phyloP scores from a whole-genome alignment of 2,329 filamentous ascomycete genomes.

The Aspergillus tamarii region DNA sequence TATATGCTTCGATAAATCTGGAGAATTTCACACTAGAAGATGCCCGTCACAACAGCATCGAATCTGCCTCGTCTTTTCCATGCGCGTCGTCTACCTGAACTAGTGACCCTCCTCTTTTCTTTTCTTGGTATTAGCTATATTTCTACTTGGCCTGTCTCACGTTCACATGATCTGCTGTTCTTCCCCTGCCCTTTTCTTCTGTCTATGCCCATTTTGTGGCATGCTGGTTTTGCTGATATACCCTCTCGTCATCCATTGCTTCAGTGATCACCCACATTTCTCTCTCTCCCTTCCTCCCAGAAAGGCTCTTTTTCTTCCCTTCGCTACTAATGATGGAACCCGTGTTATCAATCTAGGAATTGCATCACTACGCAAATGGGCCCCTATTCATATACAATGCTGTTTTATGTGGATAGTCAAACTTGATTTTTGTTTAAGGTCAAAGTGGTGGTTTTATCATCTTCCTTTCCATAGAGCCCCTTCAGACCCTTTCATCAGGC shows the following conservation, averaged over 20 bases:
- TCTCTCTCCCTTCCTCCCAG: too few species aligned
- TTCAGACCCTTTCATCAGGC: not conserved
- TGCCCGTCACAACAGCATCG: not conserved
- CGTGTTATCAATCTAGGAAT: not conserved
- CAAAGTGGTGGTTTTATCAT: not conserved
- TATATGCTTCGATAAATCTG: not conserved
- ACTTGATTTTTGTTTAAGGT: not conserved
- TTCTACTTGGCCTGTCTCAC: not conserved
- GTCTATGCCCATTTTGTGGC: not conserved
- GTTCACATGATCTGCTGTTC: not conserved
- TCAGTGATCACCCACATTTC: too few species aligned
- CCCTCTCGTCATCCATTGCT: not conserved
- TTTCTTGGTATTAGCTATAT: not conserved
- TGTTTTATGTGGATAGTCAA: not conserved
- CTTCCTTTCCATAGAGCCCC: not conserved
- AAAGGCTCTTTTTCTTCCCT: too few species aligned
- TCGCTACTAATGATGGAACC: not conserved
- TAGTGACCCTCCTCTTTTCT: not conserved
- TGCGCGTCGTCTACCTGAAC: not conserved
- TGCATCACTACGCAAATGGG: not conserved
- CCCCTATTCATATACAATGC: not conserved
- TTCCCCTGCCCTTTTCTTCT: not conserved
- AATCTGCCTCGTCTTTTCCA: not conserved
- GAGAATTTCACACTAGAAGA: not conserved
- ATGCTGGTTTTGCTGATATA: not conserved